A percentile compares a stretch with the other conserved stretches of the same genome.
Conservation (phyloP, 1,139 yeast species). For the Zygotorulaspora mrakii region DNA sequence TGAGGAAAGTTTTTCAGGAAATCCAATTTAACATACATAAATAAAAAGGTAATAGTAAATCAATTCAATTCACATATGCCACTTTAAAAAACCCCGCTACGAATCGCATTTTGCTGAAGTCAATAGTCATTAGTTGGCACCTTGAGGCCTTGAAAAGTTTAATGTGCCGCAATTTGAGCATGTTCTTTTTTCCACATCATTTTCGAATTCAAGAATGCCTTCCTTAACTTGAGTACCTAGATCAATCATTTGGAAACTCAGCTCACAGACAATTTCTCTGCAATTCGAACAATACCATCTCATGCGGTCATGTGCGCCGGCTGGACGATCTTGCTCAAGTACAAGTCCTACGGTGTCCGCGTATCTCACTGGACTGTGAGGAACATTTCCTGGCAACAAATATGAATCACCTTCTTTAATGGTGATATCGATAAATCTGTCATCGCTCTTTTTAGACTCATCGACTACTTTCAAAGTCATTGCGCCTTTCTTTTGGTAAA, state of each 20-base stretch:
- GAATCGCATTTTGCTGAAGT: too few species aligned
- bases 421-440: constrained; percentile 66
- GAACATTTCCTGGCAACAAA: constrained; percentile 75
- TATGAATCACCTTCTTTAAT: constrained; percentile 87
- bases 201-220: constrained; percentile 71
- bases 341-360: constrained; percentile 86
- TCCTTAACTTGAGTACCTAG: constrained; percentile 87
- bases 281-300: constrained; percentile 87
- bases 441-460: constrained; percentile 41
- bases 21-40: too few species aligned
- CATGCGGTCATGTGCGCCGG: constrained; percentile 59
- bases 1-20: constrained; percentile 1
- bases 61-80: neutral
- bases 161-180: constrained; percentile 73
- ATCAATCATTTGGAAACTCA: constrained; percentile 70
- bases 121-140: too few species aligned
- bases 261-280: constrained; percentile 59
- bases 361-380: constrained; percentile 88
- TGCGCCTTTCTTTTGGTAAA: constrained; percentile 78
- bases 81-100: too few species aligned
- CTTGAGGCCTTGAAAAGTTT: constrained; percentile 54
- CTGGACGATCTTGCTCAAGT: constrained; percentile 90
- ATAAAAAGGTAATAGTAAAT: too few species aligned
- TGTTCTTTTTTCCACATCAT: constrained; percentile 58
- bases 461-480: constrained; percentile 88